Base-by-base conservation (phyloP, 345 rosid genomes). In the Cochlearia excelsa region DNA sequence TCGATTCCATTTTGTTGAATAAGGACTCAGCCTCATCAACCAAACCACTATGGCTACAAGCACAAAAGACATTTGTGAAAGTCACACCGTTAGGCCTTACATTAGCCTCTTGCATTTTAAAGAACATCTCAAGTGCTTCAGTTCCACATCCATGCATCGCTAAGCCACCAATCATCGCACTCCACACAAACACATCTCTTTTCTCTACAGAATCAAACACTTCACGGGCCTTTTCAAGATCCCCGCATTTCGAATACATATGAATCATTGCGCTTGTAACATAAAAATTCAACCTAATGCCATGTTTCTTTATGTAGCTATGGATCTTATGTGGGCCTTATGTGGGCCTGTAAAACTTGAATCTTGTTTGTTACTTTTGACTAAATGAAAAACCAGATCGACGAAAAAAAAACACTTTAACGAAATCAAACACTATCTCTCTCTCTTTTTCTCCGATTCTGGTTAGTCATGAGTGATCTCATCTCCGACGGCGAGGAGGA, bases 201-300 rank as follows among this genome's bases (percentile, higher is more conserved):
- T 61, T 70, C 29, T 76, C 70, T 5, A 66, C 79, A 0, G 72
- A 75, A 44, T 70, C 10, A 54, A 87, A 87, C 51, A 87, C 79
- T 58, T 77, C 81, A 44, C 81, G 79, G 0, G 92, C 92, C 70
- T 84, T 80, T 47, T 77, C 81, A 26, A 87, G 66, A 71, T 82
- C 80, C 26, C 95, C 95, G 39, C 95, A 77, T 71, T 87, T 83
- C 5, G 92, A 74, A 76, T 85, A 87, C 92, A 87, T 81, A 67
- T 87, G 92, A 62, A 87, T 83, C 59, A 87, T 76, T 6, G 92
- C 67, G 10, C 91, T 82, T 3, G 81, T 68, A 27, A 84, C 74
- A 53, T 78, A 72, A 57, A 80, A 80, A 68, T 80, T 84, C 64
- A 82, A 65, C 66, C 51, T 77, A 40, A 84, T 75, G 3, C 72